Evolutionary conservation across 1,284 basidiomycete genomes (phyloP), one percentile per base, ranked within the genome.

Genomic region (Moesziomyces sp.): DNA sequence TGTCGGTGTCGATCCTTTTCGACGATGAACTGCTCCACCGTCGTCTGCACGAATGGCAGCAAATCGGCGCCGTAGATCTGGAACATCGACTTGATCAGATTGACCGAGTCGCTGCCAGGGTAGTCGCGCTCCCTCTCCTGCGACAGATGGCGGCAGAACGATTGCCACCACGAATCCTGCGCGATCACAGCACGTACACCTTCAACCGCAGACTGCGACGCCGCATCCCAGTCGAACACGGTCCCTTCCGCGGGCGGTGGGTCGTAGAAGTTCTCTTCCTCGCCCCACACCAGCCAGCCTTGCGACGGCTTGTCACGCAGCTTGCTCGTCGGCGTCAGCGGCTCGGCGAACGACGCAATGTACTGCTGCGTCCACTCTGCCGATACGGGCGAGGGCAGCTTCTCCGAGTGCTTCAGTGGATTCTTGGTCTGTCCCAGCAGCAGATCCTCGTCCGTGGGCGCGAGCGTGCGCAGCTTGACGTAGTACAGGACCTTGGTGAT

Each of bases 251-350:
- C 88, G 8, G 85, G 78, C 77, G 87, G 79, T 67, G 87, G 78
- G 5, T 84, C 83, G 79, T 94, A 93, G 34, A 89, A 93, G 79
- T 91, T 90, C 60, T 94, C 87, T 42, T 86, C 87, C 49, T 89
- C 85, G 38, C 89, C 87, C 94, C 95, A 97, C 1, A 90, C 87
- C 52, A 98, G 85, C 88, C 96, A 97, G 1, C 95, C 96, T 1
- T 91, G 92, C 49, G 87, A 86, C 23, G 91, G 86, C 82, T 94
- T 93, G 86, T 98, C 96, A 10, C 92, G 85, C 73, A 90, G 90
- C 49, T 87, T 84, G 43, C 87, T 77, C 47, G 59, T 83, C 75
- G 85, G 52, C 6, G 84, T 52, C 26, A 78, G 45, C 13, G 75
- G 85, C 58, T 86, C 82, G 13, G 82, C 78, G 81, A 88, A 87